Percentiles rank a stretch among this genome's conserved stretches.
phyloP scores from a whole-genome alignment of 352 stramenopile species.

The Phytophthora fragariaefolia region DNA sequence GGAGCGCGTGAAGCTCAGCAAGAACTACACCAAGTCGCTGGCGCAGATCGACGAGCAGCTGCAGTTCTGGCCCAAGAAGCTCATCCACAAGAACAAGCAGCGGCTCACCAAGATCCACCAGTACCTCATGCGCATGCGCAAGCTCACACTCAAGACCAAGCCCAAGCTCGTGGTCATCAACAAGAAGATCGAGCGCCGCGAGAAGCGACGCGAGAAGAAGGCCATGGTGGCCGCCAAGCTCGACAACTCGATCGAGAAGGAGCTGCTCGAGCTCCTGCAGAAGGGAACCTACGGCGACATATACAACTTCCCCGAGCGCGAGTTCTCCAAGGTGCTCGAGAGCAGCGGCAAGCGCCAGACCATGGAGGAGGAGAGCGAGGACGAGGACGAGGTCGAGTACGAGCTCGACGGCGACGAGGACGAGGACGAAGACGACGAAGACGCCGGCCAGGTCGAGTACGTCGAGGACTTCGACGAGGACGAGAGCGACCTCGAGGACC shows the following conservation, averaged over 20 bases:
- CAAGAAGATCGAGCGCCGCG: constrained; percentile 96
- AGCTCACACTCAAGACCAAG: constrained; percentile 95
- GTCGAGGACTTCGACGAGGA: constrained; percentile 92
- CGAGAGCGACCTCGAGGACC: constrained; percentile 92
- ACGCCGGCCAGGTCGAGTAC: constrained; percentile 75
- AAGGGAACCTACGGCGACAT: constrained; percentile 99
- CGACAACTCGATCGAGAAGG: constrained; percentile 96
- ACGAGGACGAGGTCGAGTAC: constrained; percentile 66
- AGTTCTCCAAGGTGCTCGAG: constrained; percentile 90
- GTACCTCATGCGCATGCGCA: constrained; percentile 99
- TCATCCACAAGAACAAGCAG: constrained; percentile 99
- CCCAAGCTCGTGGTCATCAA: constrained; percentile 96
- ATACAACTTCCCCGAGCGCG: constrained; percentile 98
- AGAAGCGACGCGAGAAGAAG: constrained; percentile 97
- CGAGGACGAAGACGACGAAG: constrained; percentile 41
- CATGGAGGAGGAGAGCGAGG: constrained; percentile 92
- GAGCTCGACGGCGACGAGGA: constrained; percentile 63
- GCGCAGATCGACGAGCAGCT: constrained; percentile 96
- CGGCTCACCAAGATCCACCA: constrained; percentile 99
- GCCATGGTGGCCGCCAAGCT: constrained; percentile 95
- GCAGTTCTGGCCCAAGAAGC: constrained; percentile 98
- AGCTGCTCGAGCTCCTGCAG: constrained; percentile 97
- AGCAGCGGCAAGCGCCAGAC: constrained; percentile 88
- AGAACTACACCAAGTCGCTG: constrained; percentile 98
- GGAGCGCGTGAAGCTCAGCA: constrained; percentile 97